Percentiles rank a stretch among this genome's conserved stretches.
phyloP scores from a whole-genome alignment of 768 basidiomycete genomes.

The Phylloporus rhodoxanthus region DNA sequence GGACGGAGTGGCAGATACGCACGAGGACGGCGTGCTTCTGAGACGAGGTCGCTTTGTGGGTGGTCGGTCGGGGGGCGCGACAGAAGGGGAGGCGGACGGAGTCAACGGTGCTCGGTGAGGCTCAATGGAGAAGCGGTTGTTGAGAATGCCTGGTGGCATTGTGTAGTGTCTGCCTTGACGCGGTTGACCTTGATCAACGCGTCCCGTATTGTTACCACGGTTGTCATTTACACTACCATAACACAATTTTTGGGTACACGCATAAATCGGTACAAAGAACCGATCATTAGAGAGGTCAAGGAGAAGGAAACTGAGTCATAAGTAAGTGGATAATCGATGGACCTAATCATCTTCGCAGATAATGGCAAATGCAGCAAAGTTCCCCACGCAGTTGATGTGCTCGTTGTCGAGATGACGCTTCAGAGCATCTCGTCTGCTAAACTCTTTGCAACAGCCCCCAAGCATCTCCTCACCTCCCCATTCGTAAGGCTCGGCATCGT shows the following conservation, averaged over 20 bases:
- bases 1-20: constrained; percentile 33
- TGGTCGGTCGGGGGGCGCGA: constrained; percentile 32
- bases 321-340: background rate
- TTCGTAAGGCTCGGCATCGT: constrained; percentile 20
- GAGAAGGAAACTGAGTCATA: background rate
- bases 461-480: constrained; percentile 29
- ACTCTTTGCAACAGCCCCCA: constrained; percentile 35
- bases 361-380: constrained; percentile 27
- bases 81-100: constrained; percentile 27
- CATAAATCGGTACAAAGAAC: constrained; percentile 4
- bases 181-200: constrained; percentile 13
- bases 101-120: constrained; percentile 17
- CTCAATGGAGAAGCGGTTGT: constrained; percentile 6
- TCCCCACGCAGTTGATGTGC: constrained; percentile 30
- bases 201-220: constrained; percentile 13
- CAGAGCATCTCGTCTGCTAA: constrained; percentile 36
- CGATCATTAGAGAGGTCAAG: constrained; percentile 1
- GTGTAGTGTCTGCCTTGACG: constrained; percentile 3
- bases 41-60: constrained; percentile 48
- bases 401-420: constrained; percentile 37
- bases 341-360: constrained; percentile 20
- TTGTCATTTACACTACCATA: background rate
- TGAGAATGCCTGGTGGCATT: constrained; percentile 6
- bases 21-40: constrained; percentile 40
- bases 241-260: too few relatives aligned